Evolutionary conservation across 2,329 filamentous ascomycete genomes (phyloP), one percentile per base, ranked within the genome.

Genomic region (Coniochaeta prunicola): DNA sequence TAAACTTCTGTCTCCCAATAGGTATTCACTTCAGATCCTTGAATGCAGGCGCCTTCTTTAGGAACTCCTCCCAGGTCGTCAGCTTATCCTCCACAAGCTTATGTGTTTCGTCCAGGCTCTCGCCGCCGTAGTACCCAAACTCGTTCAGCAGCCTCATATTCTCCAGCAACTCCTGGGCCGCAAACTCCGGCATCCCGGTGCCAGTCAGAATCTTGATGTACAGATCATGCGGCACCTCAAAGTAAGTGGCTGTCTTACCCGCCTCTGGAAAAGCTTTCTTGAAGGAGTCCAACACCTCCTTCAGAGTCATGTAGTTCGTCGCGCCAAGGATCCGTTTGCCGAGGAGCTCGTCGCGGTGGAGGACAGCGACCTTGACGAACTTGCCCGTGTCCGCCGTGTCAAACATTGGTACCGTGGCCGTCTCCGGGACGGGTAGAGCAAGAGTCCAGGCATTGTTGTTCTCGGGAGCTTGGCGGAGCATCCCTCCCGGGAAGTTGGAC

Each of bases 71-170:
- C 72, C 73, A 78, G 3, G 71, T 76, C 2, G 73, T 77, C 60
- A 74, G 67, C 63, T 69, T 67, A 53, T 77, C 73, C 58, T 70
- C 70, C 58, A 77, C 56, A 59, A 73, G 61, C 54, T 60, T 62
- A 28, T 70, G 72, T 59, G 71, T 75, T 60, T 73, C 70, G 3
- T 76, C 70, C 53, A 80, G 68, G 40, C 65, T 62, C 53, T 62
- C 77, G 10, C 78, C 78, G 5, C 74, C 76, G 64, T 76, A 85
- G 62, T 85, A 85, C 0, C 81, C 81, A 31, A 74, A 78, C 24
- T 79, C 74, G 58, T 77, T 72, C 59, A 84, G 68, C 53, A 85
- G 70, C 42, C 76, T 68, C 68, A 82, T 77, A 60, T 82, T 85
- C 68, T 84, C 77, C 34, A 79, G 69, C 66, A 84, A 59, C 66